phyloP scores from a whole-genome alignment of 495 filamentous ascomycete species.

The Daldinia bambusicola region DNA sequence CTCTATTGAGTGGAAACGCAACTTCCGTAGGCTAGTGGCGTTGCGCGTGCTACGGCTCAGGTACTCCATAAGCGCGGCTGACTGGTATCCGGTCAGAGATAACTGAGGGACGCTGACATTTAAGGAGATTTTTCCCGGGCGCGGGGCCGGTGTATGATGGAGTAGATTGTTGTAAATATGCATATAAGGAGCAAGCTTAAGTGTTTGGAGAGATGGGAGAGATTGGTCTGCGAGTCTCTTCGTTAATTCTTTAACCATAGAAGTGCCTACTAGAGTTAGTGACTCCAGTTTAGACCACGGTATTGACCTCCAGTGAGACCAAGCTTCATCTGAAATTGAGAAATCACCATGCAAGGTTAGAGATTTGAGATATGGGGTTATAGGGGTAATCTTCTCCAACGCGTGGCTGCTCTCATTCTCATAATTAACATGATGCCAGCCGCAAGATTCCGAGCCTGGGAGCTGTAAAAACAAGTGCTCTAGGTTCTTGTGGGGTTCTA shows the following conservation, averaged over 20 bases:
- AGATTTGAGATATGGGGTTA: background rate
- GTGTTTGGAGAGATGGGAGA: background rate
- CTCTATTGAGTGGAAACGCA: constrained; percentile 1
- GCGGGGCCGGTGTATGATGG: background rate
- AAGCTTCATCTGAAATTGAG: background rate
- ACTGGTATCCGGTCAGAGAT: background rate
- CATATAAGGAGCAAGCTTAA: background rate
- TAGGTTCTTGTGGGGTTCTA: background rate
- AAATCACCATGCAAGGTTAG: background rate
- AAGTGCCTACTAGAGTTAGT: background rate
- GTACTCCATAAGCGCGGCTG: background rate
- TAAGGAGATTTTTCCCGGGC: background rate
- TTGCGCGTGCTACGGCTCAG: background rate
- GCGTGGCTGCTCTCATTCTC: background rate
- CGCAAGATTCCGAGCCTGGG: background rate
- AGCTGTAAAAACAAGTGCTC: background rate
- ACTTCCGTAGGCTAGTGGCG: background rate
- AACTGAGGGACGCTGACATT: background rate
- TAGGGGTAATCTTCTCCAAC: background rate
- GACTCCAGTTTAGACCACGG: background rate
- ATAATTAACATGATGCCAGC: background rate
- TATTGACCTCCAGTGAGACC: background rate
- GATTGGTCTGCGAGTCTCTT: background rate
- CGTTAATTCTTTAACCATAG: background rate
- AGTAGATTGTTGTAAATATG: background rate